Conservation (phyloP, 352 stramenopile genomes). For the Globisporangium acanthophoron region DNA sequence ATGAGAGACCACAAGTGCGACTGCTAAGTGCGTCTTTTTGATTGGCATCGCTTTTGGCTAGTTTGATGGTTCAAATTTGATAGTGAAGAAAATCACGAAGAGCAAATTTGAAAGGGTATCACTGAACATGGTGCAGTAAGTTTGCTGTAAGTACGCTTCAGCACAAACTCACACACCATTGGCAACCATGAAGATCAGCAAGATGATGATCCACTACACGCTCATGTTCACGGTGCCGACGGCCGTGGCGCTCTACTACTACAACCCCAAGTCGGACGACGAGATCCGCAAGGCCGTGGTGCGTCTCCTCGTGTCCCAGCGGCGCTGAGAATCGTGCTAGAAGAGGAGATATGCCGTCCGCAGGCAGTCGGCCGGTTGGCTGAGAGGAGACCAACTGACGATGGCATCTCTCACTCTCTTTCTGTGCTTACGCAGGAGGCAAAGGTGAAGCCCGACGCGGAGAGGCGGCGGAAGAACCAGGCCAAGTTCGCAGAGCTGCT, state of each 20-base stretch:
- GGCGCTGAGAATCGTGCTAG: too few relatives aligned
- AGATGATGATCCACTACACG: constrained; percentile 80
- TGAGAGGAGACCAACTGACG: too few relatives aligned
- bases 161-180: too few relatives aligned
- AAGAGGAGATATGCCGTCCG: too few relatives aligned
- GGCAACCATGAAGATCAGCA: constrained; percentile 64
- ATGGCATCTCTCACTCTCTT: neutral
- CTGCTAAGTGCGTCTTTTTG: too few relatives aligned
- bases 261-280: constrained; percentile 66
- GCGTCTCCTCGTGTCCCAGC: constrained; percentile 12
- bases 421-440: constrained; percentile 37
- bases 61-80: too few relatives aligned
- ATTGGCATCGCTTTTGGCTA: too few relatives aligned
- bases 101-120: too few relatives aligned
- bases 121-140: too few relatives aligned
- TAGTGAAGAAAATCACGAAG: too few relatives aligned
- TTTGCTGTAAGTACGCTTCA: too few relatives aligned
- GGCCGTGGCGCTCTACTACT: constrained; percentile 58
- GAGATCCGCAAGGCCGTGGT: constrained; percentile 76
- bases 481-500: constrained; percentile 75
- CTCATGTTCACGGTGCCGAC: constrained; percentile 71
- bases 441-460: constrained; percentile 55
- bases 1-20: neutral
- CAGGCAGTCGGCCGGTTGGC: neutral
- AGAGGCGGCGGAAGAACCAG: constrained; percentile 57